Conservation (phyloP, 352 stramenopile genomes). For the Thalassiosira ordinaria region DNA sequence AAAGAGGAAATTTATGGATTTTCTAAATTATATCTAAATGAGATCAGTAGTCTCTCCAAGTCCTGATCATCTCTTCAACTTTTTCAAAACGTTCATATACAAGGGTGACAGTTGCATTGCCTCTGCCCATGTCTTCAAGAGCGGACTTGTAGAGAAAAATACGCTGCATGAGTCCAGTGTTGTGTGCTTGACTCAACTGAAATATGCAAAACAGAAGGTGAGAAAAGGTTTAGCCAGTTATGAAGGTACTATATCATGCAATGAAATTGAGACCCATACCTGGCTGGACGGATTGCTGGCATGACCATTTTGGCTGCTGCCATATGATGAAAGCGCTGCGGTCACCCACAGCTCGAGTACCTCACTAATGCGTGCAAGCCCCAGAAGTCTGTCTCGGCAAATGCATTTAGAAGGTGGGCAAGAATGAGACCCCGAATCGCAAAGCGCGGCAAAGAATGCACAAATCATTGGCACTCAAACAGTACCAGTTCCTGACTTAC, state of each 20-base stretch:
- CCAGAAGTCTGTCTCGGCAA: slow-evolving; percentile 45
- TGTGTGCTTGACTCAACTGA: slow-evolving; percentile 42
- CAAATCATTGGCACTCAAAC: too few species aligned
- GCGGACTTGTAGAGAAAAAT: slow-evolving; percentile 54
- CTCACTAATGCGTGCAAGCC: slow-evolving; percentile 61
- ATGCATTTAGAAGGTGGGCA: too few species aligned
- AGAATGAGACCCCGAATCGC: too few species aligned
- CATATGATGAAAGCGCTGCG: slow-evolving; percentile 34
- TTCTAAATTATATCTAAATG: too few species aligned
- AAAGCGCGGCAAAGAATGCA: too few species aligned
- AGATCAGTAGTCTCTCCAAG: too few species aligned
- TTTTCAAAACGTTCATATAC: slow-evolving; percentile 39
- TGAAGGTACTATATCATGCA: too few species aligned
- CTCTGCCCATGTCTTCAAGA: slow-evolving; percentile 34
- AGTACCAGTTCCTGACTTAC: slow-evolving; percentile 50
- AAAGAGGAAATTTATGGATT: too few species aligned
- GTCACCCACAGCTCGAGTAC: slow-evolving; percentile 68
- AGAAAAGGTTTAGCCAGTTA: too few species aligned
- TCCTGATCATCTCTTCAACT: slow-evolving; percentile 51
- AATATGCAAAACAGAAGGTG: too few species aligned
- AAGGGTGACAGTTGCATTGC: slow-evolving; percentile 5
- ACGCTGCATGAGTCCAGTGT: slow-evolving; percentile 34
- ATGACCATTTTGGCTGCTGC: slow-evolving; percentile 3
- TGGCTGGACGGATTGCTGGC: slow-evolving; percentile 37
- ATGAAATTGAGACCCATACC: too few species aligned